These are phyloP conservation scores for Cruciata laevipes DNA, from an alignment of 257 asterid genomes.

Conservation along the genomic window DNA sequence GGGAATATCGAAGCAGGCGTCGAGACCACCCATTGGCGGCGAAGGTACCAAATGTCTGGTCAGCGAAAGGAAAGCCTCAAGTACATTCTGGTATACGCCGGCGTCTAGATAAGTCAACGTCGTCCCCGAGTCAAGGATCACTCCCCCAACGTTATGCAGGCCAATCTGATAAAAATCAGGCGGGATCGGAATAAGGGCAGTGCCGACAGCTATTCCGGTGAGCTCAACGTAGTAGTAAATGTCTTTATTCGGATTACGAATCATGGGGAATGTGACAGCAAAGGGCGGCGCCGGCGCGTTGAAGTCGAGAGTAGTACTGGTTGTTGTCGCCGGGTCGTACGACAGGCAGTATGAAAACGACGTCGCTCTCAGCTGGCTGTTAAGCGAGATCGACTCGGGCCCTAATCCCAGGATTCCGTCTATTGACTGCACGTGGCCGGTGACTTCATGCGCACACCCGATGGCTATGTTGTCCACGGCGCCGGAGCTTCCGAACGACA, in stretches of 20 bases:
- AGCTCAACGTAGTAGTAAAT: too few species aligned
- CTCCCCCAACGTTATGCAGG: too few species aligned
- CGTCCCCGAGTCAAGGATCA: too few species aligned
- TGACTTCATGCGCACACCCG: constrained; percentile 11
- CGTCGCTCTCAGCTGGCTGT: constrained; percentile 12
- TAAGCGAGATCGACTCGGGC: not conserved
- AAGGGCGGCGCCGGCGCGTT: constrained; percentile 7
- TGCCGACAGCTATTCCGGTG: too few species aligned
- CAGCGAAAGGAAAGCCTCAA: not conserved
- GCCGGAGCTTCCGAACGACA: not conserved
- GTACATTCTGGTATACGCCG: not conserved
- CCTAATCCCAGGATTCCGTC: constrained; percentile 18
- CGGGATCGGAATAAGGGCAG: too few species aligned
- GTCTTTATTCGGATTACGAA: not conserved
- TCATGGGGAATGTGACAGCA: not conserved
- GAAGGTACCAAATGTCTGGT: not conserved
- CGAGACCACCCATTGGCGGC: not conserved
- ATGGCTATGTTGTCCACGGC: constrained; percentile 8
- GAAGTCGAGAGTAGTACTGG: constrained; percentile 18
- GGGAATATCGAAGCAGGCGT: too few species aligned
- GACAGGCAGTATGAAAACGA: constrained; percentile 22
- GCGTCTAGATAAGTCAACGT: constrained; percentile 4
- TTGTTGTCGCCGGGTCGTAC: too few species aligned
- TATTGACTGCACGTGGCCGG: not conserved
- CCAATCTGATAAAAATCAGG: too few species aligned